Evolutionary conservation across 2,329 filamentous ascomycete genomes (phyloP).

Genomic region (Blastomyces gilchristii): DNA sequence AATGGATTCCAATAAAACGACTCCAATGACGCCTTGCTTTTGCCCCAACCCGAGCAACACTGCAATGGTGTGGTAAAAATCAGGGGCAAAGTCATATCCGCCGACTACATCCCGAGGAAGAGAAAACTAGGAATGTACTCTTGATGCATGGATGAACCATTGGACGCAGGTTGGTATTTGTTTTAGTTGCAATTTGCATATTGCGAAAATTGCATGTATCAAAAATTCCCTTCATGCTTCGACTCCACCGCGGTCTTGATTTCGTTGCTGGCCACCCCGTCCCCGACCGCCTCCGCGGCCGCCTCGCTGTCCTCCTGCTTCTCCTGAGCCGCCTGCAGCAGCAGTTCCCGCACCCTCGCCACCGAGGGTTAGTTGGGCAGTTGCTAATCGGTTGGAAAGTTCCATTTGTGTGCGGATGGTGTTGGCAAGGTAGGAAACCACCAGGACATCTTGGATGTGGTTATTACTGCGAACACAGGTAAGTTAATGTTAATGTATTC

Average conservation of each 20-base stretch:
- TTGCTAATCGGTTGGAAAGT: slow-evolving; percentile 86
- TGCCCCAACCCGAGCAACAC: slow-evolving; percentile 13
- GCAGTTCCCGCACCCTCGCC: slow-evolving; percentile 35
- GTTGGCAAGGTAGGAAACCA: slow-evolving; percentile 96
- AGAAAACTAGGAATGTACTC: background rate
- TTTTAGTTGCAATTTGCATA: background rate
- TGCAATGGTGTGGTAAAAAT: slow-evolving; percentile 6
- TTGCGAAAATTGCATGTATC: background rate
- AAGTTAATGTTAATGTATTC: slow-evolving; percentile 19
- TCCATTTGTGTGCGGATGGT: slow-evolving; percentile 99
- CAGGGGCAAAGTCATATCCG: background rate
- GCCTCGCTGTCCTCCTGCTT: slow-evolving; percentile 29
- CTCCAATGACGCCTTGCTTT: slow-evolving; percentile 18
- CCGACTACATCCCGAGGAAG: background rate
- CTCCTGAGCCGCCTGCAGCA: slow-evolving; percentile 15
- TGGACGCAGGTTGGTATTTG: slow-evolving; percentile 2
- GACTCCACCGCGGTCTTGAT: slow-evolving; percentile 18
- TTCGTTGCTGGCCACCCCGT: slow-evolving; percentile 31
- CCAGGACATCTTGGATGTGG: slow-evolving; percentile 97
- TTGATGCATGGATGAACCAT: background rate
- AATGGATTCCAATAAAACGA: slow-evolving; percentile 6
- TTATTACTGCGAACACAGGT: slow-evolving; percentile 57
- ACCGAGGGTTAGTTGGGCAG: slow-evolving; percentile 54
- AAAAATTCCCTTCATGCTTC: slow-evolving; percentile 5
- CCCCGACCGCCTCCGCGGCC: slow-evolving; percentile 36